Evolutionary conservation across 2,329 filamentous ascomycete species (phyloP), one percentile per base, ranked within the genome.

Genomic region (Fusarium virguliforme): DNA sequence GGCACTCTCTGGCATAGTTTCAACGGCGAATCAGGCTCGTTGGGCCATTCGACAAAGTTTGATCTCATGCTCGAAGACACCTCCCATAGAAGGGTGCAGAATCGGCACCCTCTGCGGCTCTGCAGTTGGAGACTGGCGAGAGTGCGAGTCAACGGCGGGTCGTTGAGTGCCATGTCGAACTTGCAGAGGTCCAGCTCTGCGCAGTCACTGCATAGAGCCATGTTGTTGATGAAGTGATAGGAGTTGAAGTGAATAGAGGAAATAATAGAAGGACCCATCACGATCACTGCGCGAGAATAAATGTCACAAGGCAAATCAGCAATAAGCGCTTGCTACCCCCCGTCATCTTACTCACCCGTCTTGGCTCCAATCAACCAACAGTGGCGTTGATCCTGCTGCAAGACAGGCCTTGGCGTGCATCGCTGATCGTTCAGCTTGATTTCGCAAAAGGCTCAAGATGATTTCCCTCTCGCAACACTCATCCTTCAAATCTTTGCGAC

Each of bases 311-410:
- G 8, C 22, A 28, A 26, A 22, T 15, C 22, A 26, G 26, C 6
- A 9, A n/a, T 46, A 46, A 46, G 41, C 41, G 41, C 41, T 43
- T 43, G 22, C 5, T 26, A n/a, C 22, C 41, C 40, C 41, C 41
- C 41, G 13, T 46, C 41, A 46, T 46, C 41, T 46, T 46, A 46
- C 41, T 46, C 8, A 12, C 24, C 22, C 41, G 15, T 22, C 41
- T 22, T 15, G 26, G 22, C 26, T 28, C 41, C 41, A 46, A 28
- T 46, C 41, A 46, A 13, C 41, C 13, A 46, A 9, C 41, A 46
- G 41, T 46, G 41, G 41, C 24, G 41, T 28, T 46, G 41, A 46
- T 46, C 22, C 41, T 46, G 24, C 12, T 26, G 13, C 41, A 46
- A 26, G 10, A 26, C 5, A 46, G 15, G 13, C 41, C 41, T 46